Conservation (phyloP, 345 rosid genomes). For the Theobroma cacao region DNA sequence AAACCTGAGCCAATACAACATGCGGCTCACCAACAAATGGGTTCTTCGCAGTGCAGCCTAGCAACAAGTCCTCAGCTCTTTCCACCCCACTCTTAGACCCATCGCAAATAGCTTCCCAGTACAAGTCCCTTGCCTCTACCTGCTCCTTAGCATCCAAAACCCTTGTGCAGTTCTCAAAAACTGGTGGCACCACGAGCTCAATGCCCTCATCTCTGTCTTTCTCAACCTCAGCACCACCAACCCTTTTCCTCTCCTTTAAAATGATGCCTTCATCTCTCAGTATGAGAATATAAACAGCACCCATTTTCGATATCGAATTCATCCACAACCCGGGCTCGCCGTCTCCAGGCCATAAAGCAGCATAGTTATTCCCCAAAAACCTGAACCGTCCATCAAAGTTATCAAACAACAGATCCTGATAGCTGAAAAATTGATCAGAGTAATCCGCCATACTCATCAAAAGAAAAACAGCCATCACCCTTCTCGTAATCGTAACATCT, state of each 20-base stretch:
- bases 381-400: conserved; percentile 66
- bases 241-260: conserved; percentile 28
- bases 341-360: conserved; percentile 81
- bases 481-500: conserved; percentile 59
- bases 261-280: conserved; percentile 77
- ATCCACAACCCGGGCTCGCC: conserved; percentile 90
- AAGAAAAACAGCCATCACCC: conserved; percentile 61
- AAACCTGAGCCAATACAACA: conserved; percentile 67
- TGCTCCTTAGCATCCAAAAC: conserved; percentile 60
- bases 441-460: conserved; percentile 89
- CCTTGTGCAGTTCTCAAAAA: conserved; percentile 56
- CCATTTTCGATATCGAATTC: conserved; percentile 73
- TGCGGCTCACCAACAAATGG: conserved; percentile 81
- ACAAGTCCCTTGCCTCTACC: conserved; percentile 54
- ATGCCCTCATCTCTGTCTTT: conserved; percentile 64
- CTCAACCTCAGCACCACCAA: conserved; percentile 29
- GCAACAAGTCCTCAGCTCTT: conserved; percentile 50
- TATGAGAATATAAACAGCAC: conserved; percentile 55
- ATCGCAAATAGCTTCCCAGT: conserved; percentile 76
- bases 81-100: conserved; percentile 27
- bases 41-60: conserved; percentile 54
- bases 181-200: conserved; percentile 75
- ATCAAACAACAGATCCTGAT: conserved; percentile 61
- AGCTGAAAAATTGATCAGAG: conserved; percentile 76
- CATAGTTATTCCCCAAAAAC: conserved; percentile 53